phyloP scores from a whole-genome alignment of 2,329 filamentous ascomycete species.

The Mycosphaerelloides madeirae region DNA sequence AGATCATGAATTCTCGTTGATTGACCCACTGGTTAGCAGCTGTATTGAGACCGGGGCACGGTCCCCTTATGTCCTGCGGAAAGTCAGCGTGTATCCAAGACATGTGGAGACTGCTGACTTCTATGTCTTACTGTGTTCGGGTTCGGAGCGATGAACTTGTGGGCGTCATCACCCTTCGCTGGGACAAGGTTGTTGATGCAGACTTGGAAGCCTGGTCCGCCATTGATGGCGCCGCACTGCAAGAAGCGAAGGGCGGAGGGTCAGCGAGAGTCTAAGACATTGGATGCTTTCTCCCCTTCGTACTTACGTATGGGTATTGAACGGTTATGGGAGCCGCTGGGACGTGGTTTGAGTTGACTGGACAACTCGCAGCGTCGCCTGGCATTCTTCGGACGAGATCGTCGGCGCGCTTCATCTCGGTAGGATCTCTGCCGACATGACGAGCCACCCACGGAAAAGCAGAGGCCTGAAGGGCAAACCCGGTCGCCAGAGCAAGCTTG shows the following conservation, averaged over 20 bases:
- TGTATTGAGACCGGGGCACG: conserved; percentile 36
- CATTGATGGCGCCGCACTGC: conserved; percentile 37
- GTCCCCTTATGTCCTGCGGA: conserved; percentile 40
- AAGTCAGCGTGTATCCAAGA: too few relatives aligned
- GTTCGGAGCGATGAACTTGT: conserved; percentile 28
- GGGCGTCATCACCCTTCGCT: conserved; percentile 34
- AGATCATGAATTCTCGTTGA: too few relatives aligned
- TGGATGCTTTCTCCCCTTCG: too few relatives aligned
- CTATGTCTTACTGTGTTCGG: too few relatives aligned
- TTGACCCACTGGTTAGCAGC: conserved; percentile 46
- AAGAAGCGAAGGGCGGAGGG: too few relatives aligned
- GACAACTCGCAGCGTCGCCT: conserved; percentile 28
- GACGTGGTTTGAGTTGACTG: conserved; percentile 38
- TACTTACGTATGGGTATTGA: conserved; percentile 27
- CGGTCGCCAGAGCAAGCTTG: conserved; percentile 12
- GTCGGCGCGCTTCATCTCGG: conserved; percentile 30
- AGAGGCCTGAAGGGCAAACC: conserved; percentile 24
- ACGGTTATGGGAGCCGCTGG: conserved; percentile 33
- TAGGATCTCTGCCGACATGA: conserved; percentile 17
- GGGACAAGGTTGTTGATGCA: conserved; percentile 32
- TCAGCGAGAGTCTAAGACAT: too few relatives aligned
- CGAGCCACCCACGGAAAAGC: conserved; percentile 40
- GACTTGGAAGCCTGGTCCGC: conserved; percentile 38
- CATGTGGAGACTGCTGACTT: too few relatives aligned
- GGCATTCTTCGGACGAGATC: conserved; percentile 11